A percentile compares a stretch with the other conserved stretches of the same genome.
These are phyloP conservation scores for Gossypium stocksii DNA, from an alignment of 345 rosid genomes.

Conservation along the genomic window DNA sequence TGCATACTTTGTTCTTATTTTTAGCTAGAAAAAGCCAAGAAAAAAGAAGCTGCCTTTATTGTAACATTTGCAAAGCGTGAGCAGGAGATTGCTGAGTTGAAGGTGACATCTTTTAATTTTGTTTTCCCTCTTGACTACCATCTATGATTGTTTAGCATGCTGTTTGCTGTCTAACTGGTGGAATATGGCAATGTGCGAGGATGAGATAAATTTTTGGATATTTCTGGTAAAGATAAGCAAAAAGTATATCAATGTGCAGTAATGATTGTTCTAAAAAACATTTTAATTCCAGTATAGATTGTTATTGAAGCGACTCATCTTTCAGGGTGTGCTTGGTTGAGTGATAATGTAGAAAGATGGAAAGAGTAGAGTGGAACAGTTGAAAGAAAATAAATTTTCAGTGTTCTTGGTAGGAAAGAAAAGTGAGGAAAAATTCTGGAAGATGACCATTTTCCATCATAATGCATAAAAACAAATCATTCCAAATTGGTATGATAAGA, in stretches of 20 bases:
- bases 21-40: constrained; percentile 89
- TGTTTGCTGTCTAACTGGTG: not conserved
- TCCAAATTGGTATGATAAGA: too few relatives aligned
- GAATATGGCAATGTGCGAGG: not conserved
- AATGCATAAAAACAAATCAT: too few relatives aligned
- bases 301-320: not conserved
- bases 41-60: constrained; percentile 96
- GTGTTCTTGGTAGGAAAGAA: too few relatives aligned
- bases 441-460: too few relatives aligned
- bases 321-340: not conserved
- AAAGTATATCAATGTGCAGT: not conserved
- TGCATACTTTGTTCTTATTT: constrained; percentile 22
- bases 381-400: too few relatives aligned
- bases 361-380: too few relatives aligned
- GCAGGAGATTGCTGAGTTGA: constrained; percentile 91
- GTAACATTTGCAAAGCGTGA: constrained; percentile 92
- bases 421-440: too few relatives aligned
- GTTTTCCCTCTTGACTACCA: not conserved
- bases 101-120: constrained; percentile 36
- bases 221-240: not conserved
- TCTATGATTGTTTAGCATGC: not conserved
- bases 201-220: not conserved
- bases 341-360: too few relatives aligned
- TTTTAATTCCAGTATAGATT: not conserved
- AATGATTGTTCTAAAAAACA: not conserved